These are phyloP conservation scores for Dimargaris cristalligena DNA, from an alignment of 192 early-diverging fungal genomes.

Conservation along the genomic window DNA sequence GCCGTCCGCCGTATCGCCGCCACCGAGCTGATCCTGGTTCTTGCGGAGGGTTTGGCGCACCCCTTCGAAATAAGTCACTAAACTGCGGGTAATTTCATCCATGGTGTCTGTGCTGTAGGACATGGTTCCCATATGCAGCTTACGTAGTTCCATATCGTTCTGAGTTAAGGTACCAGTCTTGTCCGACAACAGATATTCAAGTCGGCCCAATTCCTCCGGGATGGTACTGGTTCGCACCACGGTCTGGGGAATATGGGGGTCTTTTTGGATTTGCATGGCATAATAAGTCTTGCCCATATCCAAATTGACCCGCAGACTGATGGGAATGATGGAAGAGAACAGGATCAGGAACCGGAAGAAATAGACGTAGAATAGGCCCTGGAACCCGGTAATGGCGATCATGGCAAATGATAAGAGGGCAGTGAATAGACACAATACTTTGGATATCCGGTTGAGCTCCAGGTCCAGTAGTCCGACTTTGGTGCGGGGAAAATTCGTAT, in stretches of 20 bases:
- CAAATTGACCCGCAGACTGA: slow-evolving; percentile 84
- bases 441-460: slow-evolving; percentile 83
- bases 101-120: slow-evolving; percentile 77
- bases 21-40: background rate
- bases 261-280: slow-evolving; percentile 72
- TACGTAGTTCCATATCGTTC: slow-evolving; percentile 95
- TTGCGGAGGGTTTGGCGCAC: background rate
- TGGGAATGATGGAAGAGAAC: slow-evolving; percentile 90
- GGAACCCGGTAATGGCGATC: slow-evolving; percentile 79
- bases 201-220: slow-evolving; percentile 87
- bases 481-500: slow-evolving; percentile 78
- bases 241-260: slow-evolving; percentile 63
- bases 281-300: slow-evolving; percentile 97
- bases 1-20: background rate
- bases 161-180: slow-evolving; percentile 93
- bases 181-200: slow-evolving; percentile 84
- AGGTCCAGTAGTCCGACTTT: slow-evolving; percentile 81
- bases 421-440: slow-evolving; percentile 81
- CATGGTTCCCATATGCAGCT: slow-evolving; percentile 91
- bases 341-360: slow-evolving; percentile 86
- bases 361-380: slow-evolving; percentile 81
- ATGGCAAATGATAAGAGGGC: slow-evolving; percentile 63
- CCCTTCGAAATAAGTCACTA: slow-evolving; percentile 29
- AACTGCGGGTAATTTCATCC: slow-evolving; percentile 63
- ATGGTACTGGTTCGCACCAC: slow-evolving; percentile 88